These are phyloP conservation scores for Gaillardinia entomophila DNA, from an alignment of 805 yeast species.

Conservation along the genomic window DNA sequence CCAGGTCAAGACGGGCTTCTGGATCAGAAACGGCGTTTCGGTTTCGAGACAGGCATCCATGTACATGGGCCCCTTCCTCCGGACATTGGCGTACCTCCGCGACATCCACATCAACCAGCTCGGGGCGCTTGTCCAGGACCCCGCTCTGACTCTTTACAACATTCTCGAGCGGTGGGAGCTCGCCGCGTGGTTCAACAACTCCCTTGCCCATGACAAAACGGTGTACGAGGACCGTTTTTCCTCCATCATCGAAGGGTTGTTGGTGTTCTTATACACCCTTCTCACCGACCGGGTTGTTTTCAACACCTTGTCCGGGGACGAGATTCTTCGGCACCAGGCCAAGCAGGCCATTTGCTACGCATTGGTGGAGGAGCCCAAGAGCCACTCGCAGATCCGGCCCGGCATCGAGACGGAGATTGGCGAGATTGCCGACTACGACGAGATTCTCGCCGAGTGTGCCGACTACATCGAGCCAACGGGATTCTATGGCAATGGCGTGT, in stretches of 20 bases:
- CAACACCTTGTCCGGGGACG: conserved; percentile 14
- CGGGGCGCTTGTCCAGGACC: conserved; percentile 33
- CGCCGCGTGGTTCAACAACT: conserved; percentile 38
- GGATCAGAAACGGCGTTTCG: conserved; percentile 69
- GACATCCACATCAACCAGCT: conserved; percentile 44
- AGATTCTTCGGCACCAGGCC: conserved; percentile 20
- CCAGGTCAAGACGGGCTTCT: conserved; percentile 59
- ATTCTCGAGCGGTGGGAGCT: conserved; percentile 56
- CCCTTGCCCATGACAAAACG: conserved; percentile 26
- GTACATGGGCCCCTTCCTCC: conserved; percentile 38
- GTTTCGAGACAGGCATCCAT: conserved; percentile 46
- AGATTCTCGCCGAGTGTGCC: conserved; percentile 55
- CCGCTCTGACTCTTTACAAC: conserved; percentile 27
- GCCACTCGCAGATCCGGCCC: conserved; percentile 45
- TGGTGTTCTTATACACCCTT: conserved; percentile 40
- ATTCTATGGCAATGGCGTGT: conserved; percentile 54
- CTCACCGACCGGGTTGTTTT: conserved; percentile 33
- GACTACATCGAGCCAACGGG: conserved; percentile 59
- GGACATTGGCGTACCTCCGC: conserved; percentile 36
- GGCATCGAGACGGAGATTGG: conserved; percentile 21
- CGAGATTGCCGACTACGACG: conserved; percentile 39
- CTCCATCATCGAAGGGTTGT: conserved; percentile 38
- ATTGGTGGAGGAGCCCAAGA: conserved; percentile 46
- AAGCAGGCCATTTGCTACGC: conserved; percentile 43
- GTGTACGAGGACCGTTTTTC: conserved; percentile 44